phyloP scores from a whole-genome alignment of 371 early-diverging fungal genomes.

The Circinella umbellata region DNA sequence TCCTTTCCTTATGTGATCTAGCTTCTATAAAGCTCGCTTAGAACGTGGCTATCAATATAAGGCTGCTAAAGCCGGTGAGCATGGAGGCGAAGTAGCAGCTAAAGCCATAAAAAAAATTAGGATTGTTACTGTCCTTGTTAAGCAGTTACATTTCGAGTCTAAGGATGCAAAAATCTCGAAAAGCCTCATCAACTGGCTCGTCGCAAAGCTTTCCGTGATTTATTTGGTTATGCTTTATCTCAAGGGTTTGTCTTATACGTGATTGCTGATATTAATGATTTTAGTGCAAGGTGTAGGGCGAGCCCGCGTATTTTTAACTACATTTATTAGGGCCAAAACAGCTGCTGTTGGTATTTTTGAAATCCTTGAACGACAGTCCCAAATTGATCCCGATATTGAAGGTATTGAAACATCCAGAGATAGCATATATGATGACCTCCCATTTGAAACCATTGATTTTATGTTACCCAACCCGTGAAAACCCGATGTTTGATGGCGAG shows the following conservation, averaged over 20 bases:
- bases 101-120: conserved; percentile 89
- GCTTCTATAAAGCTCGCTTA: conserved; percentile 41
- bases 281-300: conserved; percentile 71
- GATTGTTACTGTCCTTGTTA: conserved; percentile 83
- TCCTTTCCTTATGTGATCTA: conserved; percentile 56
- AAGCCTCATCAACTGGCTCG: conserved; percentile 71
- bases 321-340: conserved; percentile 76
- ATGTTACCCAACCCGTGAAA: conserved; percentile 84
- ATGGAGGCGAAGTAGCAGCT: conserved; percentile 74
- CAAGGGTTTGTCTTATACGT: conserved; percentile 70
- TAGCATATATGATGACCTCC: conserved; percentile 56
- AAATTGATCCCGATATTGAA: conserved; percentile 72
- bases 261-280: conserved; percentile 77
- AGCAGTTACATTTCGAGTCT: conserved; percentile 72
- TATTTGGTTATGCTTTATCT: conserved; percentile 71
- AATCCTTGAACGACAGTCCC: conserved; percentile 71
- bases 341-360: conserved; percentile 80
- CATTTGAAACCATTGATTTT: conserved; percentile 71
- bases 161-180: conserved; percentile 59
- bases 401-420: conserved; percentile 55
- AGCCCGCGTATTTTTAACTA: conserved; percentile 57
- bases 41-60: conserved; percentile 61
- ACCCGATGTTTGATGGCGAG: conserved; percentile 74
- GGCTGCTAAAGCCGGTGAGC: conserved; percentile 69
- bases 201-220: conserved; percentile 57